Percentiles rank a stretch among this genome's conserved stretches.
Conservation (phyloP, 2,329 filamentous ascomycete genomes). For the Pseudocercospora fuligena region DNA sequence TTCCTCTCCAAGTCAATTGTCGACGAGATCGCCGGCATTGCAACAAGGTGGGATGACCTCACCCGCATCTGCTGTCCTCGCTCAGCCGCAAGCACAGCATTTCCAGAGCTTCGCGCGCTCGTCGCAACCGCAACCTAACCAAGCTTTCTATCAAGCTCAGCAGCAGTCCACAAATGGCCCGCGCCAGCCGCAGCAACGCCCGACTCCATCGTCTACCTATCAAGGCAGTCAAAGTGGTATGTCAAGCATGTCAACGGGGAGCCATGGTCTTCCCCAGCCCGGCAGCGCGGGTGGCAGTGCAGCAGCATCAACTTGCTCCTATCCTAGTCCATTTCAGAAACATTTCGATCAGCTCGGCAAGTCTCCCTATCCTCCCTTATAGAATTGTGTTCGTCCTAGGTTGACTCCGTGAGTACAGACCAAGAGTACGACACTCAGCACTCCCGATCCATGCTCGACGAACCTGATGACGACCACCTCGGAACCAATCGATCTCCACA, state of each 20-base stretch:
- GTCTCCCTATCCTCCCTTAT: conserved; percentile 61
- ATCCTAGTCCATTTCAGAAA: conserved; percentile 86
- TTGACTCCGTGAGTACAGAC: conserved; percentile 75
- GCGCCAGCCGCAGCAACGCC: conserved; percentile 27
- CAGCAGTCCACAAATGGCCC: conserved; percentile 42
- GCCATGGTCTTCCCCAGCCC: conserved; percentile 35
- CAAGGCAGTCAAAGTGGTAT: conserved; percentile 41
- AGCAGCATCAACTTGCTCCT: conserved; percentile 61
- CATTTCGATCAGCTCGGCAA: conserved; percentile 96
- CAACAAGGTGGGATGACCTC: conserved; percentile 66
- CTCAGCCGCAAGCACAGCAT: conserved; percentile 55
- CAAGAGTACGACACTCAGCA: conserved; percentile 88
- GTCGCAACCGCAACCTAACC: conserved; percentile 50
- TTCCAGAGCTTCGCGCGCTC: conserved; percentile 45
- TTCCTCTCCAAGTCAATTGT: conserved; percentile 65
- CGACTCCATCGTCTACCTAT: conserved; percentile 30
- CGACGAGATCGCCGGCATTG: conserved; percentile 64
- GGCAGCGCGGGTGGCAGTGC: conserved; percentile 42
- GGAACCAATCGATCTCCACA: conserved; percentile 29
- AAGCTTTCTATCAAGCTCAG: conserved; percentile 50
- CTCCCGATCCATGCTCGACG: conserved; percentile 70
- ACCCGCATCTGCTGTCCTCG: conserved; percentile 61
- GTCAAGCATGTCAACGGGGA: conserved; percentile 32
- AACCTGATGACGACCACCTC: conserved; percentile 39
- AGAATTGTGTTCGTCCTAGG: conserved; percentile 70